Evolutionary conservation across 1,284 basidiomycete species (phyloP).

Genomic region (Pseudozyma sp.): DNA sequence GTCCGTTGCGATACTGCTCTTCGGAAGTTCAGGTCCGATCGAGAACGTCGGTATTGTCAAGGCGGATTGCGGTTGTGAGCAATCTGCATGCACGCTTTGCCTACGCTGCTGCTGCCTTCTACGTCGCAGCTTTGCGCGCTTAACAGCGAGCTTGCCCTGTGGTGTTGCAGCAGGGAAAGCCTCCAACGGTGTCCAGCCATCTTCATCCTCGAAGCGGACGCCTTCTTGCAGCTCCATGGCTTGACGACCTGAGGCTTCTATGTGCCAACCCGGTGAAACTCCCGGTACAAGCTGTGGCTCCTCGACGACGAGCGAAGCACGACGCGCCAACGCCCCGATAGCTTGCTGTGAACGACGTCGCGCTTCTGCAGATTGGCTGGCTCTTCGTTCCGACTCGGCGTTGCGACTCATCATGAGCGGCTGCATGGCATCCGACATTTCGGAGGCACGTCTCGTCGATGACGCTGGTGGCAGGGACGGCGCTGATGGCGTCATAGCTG

Average conservation of each 20-base stretch:
- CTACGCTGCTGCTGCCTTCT: slow-evolving; percentile 5
- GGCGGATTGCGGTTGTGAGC: neutral
- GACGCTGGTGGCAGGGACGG: slow-evolving; percentile 1
- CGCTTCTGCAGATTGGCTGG: slow-evolving; percentile 20
- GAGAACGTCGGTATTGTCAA: slow-evolving; percentile 15
- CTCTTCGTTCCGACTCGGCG: slow-evolving; percentile 20
- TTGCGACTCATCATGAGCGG: slow-evolving; percentile 53
- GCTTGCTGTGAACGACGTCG: slow-evolving; percentile 27
- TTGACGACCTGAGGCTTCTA: slow-evolving; percentile 46
- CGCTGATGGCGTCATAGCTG: neutral
- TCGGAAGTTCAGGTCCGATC: neutral
- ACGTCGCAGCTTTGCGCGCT: slow-evolving; percentile 24
- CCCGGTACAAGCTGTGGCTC: slow-evolving; percentile 38
- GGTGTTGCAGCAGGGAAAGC: slow-evolving; percentile 45
- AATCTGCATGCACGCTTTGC: neutral
- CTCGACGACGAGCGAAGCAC: slow-evolving; percentile 5
- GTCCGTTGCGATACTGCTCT: neutral
- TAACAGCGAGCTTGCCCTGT: slow-evolving; percentile 34
- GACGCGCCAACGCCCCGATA: slow-evolving; percentile 10
- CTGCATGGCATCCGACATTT: slow-evolving; percentile 34
- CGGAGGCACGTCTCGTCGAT: slow-evolving; percentile 14
- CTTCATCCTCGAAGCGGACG: slow-evolving; percentile 41
- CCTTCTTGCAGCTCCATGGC: slow-evolving; percentile 53
- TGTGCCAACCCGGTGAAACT: slow-evolving; percentile 58
- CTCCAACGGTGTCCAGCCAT: slow-evolving; percentile 53